Evolutionary conservation across 2,329 filamentous ascomycete species (phyloP).

Genomic region (Colletotrichum eremochloae): DNA sequence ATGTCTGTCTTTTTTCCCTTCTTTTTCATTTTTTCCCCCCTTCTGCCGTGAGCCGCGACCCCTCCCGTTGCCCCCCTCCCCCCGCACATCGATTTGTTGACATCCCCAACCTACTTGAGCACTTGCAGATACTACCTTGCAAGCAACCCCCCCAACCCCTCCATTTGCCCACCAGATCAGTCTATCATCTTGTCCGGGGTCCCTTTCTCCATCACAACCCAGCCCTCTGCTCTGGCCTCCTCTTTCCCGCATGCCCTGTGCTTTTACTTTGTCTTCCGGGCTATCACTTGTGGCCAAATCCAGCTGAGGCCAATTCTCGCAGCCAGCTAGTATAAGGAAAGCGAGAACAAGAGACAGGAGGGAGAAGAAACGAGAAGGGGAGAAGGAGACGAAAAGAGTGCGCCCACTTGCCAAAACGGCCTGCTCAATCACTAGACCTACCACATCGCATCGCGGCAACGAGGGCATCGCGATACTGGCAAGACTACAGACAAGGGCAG

Average conservation of each 20-base stretch:
- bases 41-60: background rate
- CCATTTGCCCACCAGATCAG: conserved; percentile 35
- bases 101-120: conserved; percentile 4
- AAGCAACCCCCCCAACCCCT: conserved; percentile 30
- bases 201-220: conserved; percentile 36
- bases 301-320: conserved; percentile 23
- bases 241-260: conserved; percentile 39
- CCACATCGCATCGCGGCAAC: background rate
- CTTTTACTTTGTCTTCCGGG: conserved; percentile 25
- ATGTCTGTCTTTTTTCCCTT: background rate
- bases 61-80: conserved; percentile 8
- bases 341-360: background rate
- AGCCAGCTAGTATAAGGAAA: conserved; percentile 11
- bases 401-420: background rate
- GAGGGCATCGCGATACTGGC: background rate
- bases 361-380: background rate
- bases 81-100: conserved; percentile 38
- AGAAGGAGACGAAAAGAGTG: background rate
- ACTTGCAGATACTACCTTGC: conserved; percentile 13
- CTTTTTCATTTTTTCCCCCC: background rate
- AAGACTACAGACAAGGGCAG: background rate
- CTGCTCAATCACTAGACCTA: background rate
- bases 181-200: conserved; percentile 23
- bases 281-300: conserved; percentile 19
- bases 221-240: conserved; percentile 31